Evolutionary conservation across 1,284 basidiomycete genomes (phyloP).

Genomic region (Cerioporus squamosus): DNA sequence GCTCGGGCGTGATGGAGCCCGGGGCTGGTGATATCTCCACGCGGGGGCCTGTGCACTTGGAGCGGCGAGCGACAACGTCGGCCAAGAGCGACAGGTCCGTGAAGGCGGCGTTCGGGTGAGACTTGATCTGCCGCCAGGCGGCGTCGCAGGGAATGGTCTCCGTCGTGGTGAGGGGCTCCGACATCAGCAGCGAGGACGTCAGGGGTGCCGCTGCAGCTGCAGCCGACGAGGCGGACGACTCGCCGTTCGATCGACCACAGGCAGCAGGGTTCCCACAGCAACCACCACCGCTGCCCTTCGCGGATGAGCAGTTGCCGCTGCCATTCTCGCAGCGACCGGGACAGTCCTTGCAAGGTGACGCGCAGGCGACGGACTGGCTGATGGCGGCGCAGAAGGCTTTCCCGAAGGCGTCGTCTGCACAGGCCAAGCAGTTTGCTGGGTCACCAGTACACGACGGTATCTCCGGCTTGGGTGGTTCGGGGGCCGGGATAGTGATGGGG

Average conservation of each 20-base stretch:
- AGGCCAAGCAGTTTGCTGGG: constrained; percentile 75
- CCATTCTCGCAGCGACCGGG: constrained; percentile 40
- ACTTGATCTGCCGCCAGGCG: constrained; percentile 87
- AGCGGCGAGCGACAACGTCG: constrained; percentile 85
- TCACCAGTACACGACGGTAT: constrained; percentile 54
- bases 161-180: constrained; percentile 26
- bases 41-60: constrained; percentile 76
- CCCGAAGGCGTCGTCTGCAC: constrained; percentile 81
- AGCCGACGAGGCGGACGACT: background rate
- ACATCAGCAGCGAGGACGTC: constrained; percentile 22
- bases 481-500: constrained; percentile 44
- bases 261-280: constrained; percentile 35
- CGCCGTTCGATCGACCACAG: constrained; percentile 26
- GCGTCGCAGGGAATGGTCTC: constrained; percentile 81
- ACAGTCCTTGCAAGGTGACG: constrained; percentile 57
- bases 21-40: constrained; percentile 68
- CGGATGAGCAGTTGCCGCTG: constrained; percentile 13
- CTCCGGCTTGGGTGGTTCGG: constrained; percentile 48
- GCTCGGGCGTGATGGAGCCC: constrained; percentile 51
- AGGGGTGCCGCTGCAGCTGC: constrained; percentile 9
- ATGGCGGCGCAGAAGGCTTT: constrained; percentile 87
- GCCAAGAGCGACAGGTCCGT: constrained; percentile 82
- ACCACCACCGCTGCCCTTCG: constrained; percentile 12
- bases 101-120: constrained; percentile 86
- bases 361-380: constrained; percentile 56